Evolutionary conservation across 257 asterid species (phyloP).

Genomic region (Rubia yunnanensis): DNA sequence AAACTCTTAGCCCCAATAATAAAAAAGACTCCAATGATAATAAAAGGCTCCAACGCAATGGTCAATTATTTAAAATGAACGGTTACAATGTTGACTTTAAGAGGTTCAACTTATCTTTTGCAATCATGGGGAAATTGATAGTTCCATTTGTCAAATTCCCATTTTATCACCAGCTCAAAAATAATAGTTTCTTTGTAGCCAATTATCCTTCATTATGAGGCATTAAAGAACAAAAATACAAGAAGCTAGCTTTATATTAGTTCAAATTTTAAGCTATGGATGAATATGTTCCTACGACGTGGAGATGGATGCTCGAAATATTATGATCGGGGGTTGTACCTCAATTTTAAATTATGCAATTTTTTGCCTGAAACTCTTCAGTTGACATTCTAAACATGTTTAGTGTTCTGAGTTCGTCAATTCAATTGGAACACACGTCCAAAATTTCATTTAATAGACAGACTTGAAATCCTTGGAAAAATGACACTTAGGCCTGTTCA

Average conservation of each 20-base stretch:
- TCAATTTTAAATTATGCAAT: too few relatives aligned
- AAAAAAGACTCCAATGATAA: not conserved
- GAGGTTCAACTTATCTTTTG: too few relatives aligned
- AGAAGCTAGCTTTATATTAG: not conserved
- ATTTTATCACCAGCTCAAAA: not conserved
- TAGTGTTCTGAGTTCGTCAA: not conserved
- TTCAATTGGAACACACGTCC: too few relatives aligned
- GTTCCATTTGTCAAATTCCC: not conserved
- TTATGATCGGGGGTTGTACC: not conserved
- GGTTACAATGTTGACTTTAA: not conserved
- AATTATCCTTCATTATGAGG: not conserved
- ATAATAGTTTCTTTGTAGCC: too few relatives aligned
- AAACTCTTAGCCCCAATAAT: not conserved
- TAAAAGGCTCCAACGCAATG: not conserved
- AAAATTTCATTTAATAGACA: not conserved
- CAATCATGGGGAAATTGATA: too few relatives aligned
- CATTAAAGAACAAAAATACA: not conserved
- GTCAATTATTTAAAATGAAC: not conserved
- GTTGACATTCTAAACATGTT: not conserved
- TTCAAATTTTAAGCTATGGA: not conserved
- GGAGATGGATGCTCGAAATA: not conserved
- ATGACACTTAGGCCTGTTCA: not conserved
- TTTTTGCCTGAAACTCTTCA: not conserved
- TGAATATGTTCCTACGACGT: not conserved
- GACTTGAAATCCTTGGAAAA: not conserved